phyloP scores from a whole-genome alignment of 345 rosid genomes.

The Melaleuca alternifolia region DNA sequence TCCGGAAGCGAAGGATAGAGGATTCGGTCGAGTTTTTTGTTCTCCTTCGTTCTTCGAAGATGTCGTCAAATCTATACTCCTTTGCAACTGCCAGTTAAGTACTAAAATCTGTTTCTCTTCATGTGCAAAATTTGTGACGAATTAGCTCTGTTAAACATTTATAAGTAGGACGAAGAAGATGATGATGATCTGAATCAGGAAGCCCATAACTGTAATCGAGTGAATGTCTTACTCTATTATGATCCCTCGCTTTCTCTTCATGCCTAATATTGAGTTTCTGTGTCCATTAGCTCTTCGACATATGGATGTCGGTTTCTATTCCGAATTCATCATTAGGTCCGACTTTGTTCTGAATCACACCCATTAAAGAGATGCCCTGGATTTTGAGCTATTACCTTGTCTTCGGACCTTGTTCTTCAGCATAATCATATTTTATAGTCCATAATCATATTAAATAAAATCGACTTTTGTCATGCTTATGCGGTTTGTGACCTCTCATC shows the following conservation, averaged over 20 bases:
- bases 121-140: background rate
- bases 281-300: background rate
- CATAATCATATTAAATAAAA: background rate
- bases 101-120: background rate
- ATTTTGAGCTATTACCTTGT: background rate
- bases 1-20: constrained; percentile 15
- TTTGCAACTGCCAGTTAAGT: constrained; percentile 18
- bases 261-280: background rate
- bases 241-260: background rate
- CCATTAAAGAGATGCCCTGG: background rate
- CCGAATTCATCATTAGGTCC: background rate
- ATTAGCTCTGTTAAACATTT: too few species aligned
- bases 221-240: background rate
- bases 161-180: background rate
- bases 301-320: background rate
- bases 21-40: constrained; percentile 36
- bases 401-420: background rate
- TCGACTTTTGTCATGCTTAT: background rate
- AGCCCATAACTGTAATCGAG: background rate
- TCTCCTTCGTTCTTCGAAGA: constrained; percentile 48
- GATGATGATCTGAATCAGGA: background rate
- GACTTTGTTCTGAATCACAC: background rate
- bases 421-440: background rate
- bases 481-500: background rate
- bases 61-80: constrained; percentile 34